A percentile compares a stretch with the other conserved stretches of the same genome.
These are phyloP conservation scores for Kwoniella sp. DNA, from an alignment of 768 basidiomycete species.

Conservation along the genomic window DNA sequence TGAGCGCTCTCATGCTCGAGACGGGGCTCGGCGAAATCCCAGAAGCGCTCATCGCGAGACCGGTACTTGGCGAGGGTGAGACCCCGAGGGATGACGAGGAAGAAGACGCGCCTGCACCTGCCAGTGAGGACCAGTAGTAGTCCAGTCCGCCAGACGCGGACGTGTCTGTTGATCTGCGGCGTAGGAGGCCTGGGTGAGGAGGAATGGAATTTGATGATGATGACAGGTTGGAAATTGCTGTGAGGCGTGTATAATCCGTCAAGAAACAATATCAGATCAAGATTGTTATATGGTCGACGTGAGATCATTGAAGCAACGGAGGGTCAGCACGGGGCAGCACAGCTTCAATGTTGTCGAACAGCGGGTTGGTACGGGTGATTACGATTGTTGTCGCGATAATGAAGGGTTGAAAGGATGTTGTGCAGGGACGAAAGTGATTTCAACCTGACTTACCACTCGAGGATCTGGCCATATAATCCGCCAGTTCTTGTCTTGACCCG, in stretches of 20 bases:
- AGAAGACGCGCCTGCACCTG: constrained; percentile 39
- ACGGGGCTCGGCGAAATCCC: not conserved
- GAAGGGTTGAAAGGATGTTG: constrained; percentile 9
- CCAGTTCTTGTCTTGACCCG: not conserved
- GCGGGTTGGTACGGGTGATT: not conserved
- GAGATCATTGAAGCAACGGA: too few relatives aligned
- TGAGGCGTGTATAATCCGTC: too few relatives aligned
- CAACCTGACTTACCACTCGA: constrained; percentile 26
- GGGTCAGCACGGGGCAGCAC: too few relatives aligned
- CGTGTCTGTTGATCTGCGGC: constrained; percentile 37
- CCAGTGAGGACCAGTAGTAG: constrained; percentile 42
- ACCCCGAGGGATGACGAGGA: constrained; percentile 37
- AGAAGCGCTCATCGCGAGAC: constrained; percentile 1
- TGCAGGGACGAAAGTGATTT: not conserved
- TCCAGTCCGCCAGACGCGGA: constrained; percentile 42
- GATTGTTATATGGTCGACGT: too few relatives aligned
- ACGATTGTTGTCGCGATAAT: not conserved
- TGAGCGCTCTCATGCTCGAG: not conserved
- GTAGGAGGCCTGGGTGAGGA: constrained; percentile 17
- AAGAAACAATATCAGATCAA: too few relatives aligned
- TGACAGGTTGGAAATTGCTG: constrained; percentile 26
- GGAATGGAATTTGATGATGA: constrained; percentile 20
- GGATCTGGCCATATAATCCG: constrained; percentile 17
- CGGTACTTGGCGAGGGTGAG: constrained; percentile 27
- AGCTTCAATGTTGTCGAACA: too few relatives aligned